Percentiles rank a stretch among this genome's conserved stretches.
phyloP scores from a whole-genome alignment of 441 rosid species.

The Cnidoscolus chayamansa region DNA sequence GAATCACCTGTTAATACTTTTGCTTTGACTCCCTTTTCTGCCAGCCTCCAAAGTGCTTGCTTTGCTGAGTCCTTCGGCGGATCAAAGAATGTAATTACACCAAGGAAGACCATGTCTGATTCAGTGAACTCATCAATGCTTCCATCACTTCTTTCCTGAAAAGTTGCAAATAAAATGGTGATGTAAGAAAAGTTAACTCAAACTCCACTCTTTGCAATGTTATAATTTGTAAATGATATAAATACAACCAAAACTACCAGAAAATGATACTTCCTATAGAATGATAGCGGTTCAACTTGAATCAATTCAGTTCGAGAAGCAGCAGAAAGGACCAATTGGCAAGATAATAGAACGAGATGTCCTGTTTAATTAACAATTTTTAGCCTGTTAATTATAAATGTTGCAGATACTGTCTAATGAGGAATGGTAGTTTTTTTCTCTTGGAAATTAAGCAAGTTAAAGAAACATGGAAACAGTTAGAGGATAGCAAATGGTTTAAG shows the following conservation, averaged over 20 bases:
- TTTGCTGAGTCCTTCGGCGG: constrained; percentile 76
- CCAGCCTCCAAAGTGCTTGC: constrained; percentile 69
- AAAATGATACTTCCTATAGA: not conserved
- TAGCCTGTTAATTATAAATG: too few relatives aligned
- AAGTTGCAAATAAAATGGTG: constrained; percentile 1
- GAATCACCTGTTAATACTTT: constrained; percentile 74
- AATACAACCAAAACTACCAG: not conserved
- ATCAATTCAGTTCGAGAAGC: not conserved
- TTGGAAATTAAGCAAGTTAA: not conserved
- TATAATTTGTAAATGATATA: too few relatives aligned
- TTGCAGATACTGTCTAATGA: too few relatives aligned
- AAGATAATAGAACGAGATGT: not conserved
- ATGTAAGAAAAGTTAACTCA: not conserved
- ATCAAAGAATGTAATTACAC: constrained; percentile 61
- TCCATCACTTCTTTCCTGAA: constrained; percentile 35
- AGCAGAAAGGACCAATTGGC: not conserved
- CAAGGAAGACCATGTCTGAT: constrained; percentile 65
- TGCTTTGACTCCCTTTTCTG: constrained; percentile 73
- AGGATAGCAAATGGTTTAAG: not conserved
- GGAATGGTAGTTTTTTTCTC: not conserved
- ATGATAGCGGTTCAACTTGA: not conserved
- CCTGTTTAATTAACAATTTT: not conserved
- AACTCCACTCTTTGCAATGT: not conserved
- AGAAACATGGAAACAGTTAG: not conserved
- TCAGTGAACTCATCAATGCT: constrained; percentile 35